Base-by-base conservation (phyloP, 805 yeast genomes). In the Candida sanyiensis region DNA sequence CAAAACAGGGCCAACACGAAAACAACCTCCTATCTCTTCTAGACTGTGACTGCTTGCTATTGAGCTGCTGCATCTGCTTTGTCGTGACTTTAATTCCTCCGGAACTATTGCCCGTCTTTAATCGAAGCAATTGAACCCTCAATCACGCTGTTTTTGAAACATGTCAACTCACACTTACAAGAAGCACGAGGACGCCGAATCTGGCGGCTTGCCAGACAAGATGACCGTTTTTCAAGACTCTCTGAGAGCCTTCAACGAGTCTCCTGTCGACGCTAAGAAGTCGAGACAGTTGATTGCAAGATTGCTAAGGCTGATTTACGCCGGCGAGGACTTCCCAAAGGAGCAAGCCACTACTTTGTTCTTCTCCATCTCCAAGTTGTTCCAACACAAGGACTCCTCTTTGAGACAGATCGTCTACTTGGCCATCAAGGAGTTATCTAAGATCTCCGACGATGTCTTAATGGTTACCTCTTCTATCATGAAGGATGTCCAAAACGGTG, bases 191-290 rank as follows among this genome's bases (percentile, higher is more conserved):
- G 87, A 83, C 58, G 58, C 75, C 40, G 85, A 73, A 49, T 69
- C 82, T 35, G 79, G 81, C 41, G 67, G 71, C 24, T 62, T 75
- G 51, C 94, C 95, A 40, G 97, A 93, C 65, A 89, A 89, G 65
- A 93, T 93, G 97, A 82, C 96, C 9, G 89, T 93, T 46, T 90
- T 83, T 62, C 98, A 93, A 65, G 96, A 89, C 60, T 89, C 97
- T 69, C 69, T 86, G 56, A 84, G 84, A 50, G 89, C 85, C 44
- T 93, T 93, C 73, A 90, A 89, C 67, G 86, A 89, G 47, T 74
- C 93, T 31, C 95, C 95, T 9, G 82, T 89, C 43, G 81, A 84
- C 53, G 84, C 97, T 20, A 83, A 80, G 52, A 83, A 83, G 63
- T 88, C 96, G 57, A 84, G 98, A 52, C 61, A 70, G 43, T 67